These are phyloP conservation scores for Candida namnaoensis DNA, from an alignment of 805 yeast genomes.

Conservation along the genomic window DNA sequence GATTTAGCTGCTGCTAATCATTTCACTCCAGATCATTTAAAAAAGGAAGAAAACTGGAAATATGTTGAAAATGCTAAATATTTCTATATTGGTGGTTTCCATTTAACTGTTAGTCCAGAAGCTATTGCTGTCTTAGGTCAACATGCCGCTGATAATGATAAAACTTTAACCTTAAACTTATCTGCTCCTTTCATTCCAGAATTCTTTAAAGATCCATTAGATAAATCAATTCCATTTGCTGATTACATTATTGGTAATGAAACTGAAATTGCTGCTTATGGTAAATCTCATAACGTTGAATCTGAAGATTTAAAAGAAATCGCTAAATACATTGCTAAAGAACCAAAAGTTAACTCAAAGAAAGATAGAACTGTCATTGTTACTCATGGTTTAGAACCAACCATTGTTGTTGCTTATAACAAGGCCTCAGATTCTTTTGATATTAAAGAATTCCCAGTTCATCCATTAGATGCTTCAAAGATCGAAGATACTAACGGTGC, in stretches of 20 bases:
- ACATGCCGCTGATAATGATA: slow-evolving; percentile 81
- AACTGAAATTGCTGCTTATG: slow-evolving; percentile 92
- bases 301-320: slow-evolving; percentile 57
- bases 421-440: slow-evolving; percentile 34
- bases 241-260: slow-evolving; percentile 93
- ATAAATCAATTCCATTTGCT: slow-evolving; percentile 72
- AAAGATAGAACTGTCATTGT: slow-evolving; percentile 81
- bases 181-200: slow-evolving; percentile 96
- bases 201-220: slow-evolving; percentile 89
- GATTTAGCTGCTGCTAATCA: slow-evolving; percentile 98
- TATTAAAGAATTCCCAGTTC: slow-evolving; percentile 55
- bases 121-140: slow-evolving; percentile 86
- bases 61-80: slow-evolving; percentile 71
- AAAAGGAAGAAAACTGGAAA: slow-evolving; percentile 84
- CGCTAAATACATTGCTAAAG: slow-evolving; percentile 74
- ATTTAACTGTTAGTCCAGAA: slow-evolving; percentile 93
- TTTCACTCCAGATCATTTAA: slow-evolving; percentile 82
- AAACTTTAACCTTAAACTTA: slow-evolving; percentile 75
- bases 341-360: slow-evolving; percentile 62
- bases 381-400: slow-evolving; percentile 94
- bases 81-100: slow-evolving; percentile 98
- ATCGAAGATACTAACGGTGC: slow-evolving; percentile 97
- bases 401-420: slow-evolving; percentile 64
- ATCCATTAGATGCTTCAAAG: slow-evolving; percentile 54
- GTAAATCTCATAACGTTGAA: slow-evolving; percentile 68